A percentile compares a stretch with the other conserved stretches of the same genome.
phyloP scores from a whole-genome alignment of 768 basidiomycete genomes.

The Neoboletus magnificus region DNA sequence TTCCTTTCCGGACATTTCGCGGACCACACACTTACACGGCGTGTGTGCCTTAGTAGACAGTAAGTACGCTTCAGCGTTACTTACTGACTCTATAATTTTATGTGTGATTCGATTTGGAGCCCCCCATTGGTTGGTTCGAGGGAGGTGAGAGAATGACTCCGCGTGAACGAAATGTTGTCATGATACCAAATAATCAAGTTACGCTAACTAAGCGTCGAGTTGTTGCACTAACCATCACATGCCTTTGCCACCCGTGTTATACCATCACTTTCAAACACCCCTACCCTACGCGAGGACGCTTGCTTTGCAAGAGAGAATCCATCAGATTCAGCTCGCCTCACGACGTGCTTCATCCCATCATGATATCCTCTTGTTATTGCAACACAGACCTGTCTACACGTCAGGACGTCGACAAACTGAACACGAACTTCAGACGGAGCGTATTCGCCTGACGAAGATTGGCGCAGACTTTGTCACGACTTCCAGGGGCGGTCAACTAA shows the following conservation, averaged over 20 bases:
- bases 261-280: conserved; percentile 75
- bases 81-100: not conserved
- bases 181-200: not conserved
- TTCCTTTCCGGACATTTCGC: not conserved
- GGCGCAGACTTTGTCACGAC: conserved; percentile 89
- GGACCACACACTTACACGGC: not conserved
- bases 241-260: conserved; percentile 61
- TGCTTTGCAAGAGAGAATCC: conserved; percentile 66
- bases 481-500: conserved; percentile 87
- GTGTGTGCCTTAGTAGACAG: not conserved
- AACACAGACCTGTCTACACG: conserved; percentile 95
- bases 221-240: conserved; percentile 6
- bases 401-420: conserved; percentile 83
- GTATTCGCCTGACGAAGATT: conserved; percentile 58
- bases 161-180: not conserved
- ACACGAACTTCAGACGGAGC: conserved; percentile 56
- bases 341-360: conserved; percentile 46
- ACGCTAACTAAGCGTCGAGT: not conserved
- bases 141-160: not conserved
- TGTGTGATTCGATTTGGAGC: not conserved
- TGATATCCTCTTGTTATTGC: conserved; percentile 73
- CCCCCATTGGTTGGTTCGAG: not conserved
- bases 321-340: conserved; percentile 58
- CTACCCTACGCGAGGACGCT: conserved; percentile 72
- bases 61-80: not conserved